These are phyloP conservation scores for Fusarium drepaniforme DNA, from an alignment of 2,329 filamentous ascomycete genomes.

Conservation along the genomic window DNA sequence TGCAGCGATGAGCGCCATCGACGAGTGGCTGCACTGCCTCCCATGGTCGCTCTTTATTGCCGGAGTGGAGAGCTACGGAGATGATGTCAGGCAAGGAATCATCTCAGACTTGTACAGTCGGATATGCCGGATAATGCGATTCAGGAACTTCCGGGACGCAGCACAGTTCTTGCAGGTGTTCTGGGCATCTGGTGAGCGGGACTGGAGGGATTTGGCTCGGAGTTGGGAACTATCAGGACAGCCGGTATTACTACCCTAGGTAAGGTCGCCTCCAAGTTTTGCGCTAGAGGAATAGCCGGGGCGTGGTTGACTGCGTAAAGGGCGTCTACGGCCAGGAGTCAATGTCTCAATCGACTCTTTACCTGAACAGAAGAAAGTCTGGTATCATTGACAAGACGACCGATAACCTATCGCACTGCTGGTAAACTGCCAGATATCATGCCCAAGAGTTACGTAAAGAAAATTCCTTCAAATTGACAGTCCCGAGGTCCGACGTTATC, in stretches of 20 bases:
- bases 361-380: background rate
- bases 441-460: background rate
- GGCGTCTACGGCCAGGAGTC: background rate
- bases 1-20: background rate
- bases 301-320: background rate
- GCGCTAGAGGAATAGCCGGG: background rate
- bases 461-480: background rate
- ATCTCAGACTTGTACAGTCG: constrained; percentile 1
- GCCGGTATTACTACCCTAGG: constrained; percentile 6
- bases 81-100: background rate
- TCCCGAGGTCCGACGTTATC: background rate
- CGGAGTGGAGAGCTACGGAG: constrained; percentile 2
- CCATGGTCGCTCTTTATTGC: constrained; percentile 18
- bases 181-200: constrained; percentile 7
- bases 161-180: constrained; percentile 13
- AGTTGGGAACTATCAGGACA: constrained; percentile 10
- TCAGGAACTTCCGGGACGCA: constrained; percentile 14
- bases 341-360: background rate
- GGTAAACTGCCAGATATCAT: background rate
- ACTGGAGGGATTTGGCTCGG: constrained; percentile 11
- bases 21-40: constrained; percentile 12
- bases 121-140: constrained; percentile 10
- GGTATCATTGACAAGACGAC: background rate
- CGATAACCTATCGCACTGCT: background rate
- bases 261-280: background rate